Percentiles rank a stretch among this genome's conserved stretches.
Conservation (phyloP, 2,329 filamentous ascomycete species). For the Dryadomyces quercus-mongolicae region DNA sequence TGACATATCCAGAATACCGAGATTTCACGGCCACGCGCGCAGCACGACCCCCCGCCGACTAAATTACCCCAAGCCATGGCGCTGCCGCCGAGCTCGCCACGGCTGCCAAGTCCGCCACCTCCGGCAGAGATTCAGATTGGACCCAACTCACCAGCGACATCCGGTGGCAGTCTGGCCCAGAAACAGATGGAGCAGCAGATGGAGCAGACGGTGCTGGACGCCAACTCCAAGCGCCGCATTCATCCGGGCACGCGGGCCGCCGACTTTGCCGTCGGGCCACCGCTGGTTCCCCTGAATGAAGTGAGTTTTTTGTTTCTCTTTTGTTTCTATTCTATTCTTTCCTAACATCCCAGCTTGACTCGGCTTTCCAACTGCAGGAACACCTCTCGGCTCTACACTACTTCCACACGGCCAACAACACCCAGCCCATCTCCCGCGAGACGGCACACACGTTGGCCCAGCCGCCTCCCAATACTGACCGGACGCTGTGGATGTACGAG, state of each 20-base stretch:
- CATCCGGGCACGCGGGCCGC: slow-evolving; percentile 83
- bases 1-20: too few species aligned
- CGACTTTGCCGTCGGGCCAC: slow-evolving; percentile 87
- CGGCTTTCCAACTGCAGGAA: slow-evolving; percentile 93
- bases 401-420: slow-evolving; percentile 57
- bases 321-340: not conserved
- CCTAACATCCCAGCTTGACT: slow-evolving; percentile 60
- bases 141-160: slow-evolving; percentile 17
- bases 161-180: slow-evolving; percentile 26
- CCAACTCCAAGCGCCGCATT: slow-evolving; percentile 71
- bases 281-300: slow-evolving; percentile 73
- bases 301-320: slow-evolving; percentile 36
- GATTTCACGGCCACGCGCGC: too few species aligned
- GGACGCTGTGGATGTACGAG: slow-evolving; percentile 92
- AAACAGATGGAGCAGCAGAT: slow-evolving; percentile 45
- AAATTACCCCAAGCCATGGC: slow-evolving; percentile 25
- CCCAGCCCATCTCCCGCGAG: slow-evolving; percentile 60
- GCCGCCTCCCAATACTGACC: slow-evolving; percentile 71
- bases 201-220: slow-evolving; percentile 53
- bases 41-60: too few species aligned
- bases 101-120: slow-evolving; percentile 87
- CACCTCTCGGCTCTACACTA: slow-evolving; percentile 89
- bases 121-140: slow-evolving; percentile 89
- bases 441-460: slow-evolving; percentile 66
- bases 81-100: slow-evolving; percentile 67